Base-by-base conservation (phyloP, 2,329 filamentous ascomycete species). In the Sphaerostilbella broomeana region DNA sequence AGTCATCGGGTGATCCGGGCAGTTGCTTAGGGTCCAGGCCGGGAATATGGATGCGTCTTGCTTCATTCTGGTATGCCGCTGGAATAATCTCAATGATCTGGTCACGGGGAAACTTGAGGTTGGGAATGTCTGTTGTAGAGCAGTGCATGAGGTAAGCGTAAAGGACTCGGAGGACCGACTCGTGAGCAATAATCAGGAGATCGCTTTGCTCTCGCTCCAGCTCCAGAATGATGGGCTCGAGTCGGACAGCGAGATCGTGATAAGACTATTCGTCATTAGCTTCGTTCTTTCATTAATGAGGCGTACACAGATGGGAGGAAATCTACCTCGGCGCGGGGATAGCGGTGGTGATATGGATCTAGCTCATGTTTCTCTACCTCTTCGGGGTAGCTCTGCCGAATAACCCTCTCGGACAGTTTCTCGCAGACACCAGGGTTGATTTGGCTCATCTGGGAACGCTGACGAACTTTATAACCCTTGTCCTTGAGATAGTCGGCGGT, bases 71-170 rank as follows among this genome's bases (percentile, higher is more conserved):
- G 64, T 98, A 98, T 21, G 87, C 90, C 13, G 90, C 89, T 3
- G 92, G 94, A 43, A 97, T 94, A 58, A 98, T 95, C 70, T 98
- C 92, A 51, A 98, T 95, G 57, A 98, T 97, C 60, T 98, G 88
- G 57, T 98, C 84, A 29, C 92, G 84, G 4, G 92, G 92, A 55
- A 98, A 98, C 50, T 87, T 85, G 46, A 98, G 77, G 51, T 81
- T 84, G 4, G 92, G 92, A 47, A 98, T 98, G 56, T 94, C 88
- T 61, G 84, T 84, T 7, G 94, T 89, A 58, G 90, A 92, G 65
- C 92, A 97, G 52, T 94, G 92, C 92, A 98, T 98, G 26, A 98
- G 72, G 62, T 98, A 98, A 17, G 89, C 89, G 58, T 98, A 98
- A 4, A 98, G 74, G 17, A 98, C 92, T 29, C 92, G 85, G 32